Evolutionary conservation across 176 grass and related monocot genomes (phyloP).

Genomic region (Raddia guianensis): DNA sequence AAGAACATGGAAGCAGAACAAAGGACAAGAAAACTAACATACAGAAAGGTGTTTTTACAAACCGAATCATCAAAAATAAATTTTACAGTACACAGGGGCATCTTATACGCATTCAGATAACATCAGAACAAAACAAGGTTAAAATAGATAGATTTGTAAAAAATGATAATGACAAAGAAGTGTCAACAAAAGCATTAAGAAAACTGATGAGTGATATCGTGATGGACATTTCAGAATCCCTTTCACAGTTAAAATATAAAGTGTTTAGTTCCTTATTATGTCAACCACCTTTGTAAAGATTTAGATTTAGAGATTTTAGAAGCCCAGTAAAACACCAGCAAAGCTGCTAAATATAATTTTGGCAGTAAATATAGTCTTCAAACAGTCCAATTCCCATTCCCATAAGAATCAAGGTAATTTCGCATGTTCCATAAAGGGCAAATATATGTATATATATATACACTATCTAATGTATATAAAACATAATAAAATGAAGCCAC

Average conservation of each 20-base stretch:
- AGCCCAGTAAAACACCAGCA: slow-evolving; percentile 4
- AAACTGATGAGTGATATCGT: not conserved
- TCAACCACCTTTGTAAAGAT: not conserved
- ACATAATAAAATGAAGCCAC: too few relatives aligned
- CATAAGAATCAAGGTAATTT: too few relatives aligned
- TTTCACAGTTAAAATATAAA: not conserved
- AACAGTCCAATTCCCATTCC: too few relatives aligned
- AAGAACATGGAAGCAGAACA: slow-evolving; percentile 43
- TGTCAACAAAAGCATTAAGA: not conserved
- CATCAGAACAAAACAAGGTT: slow-evolving; percentile 13
- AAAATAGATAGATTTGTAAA: slow-evolving; percentile 11
- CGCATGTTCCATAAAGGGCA: too few relatives aligned
- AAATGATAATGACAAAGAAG: not conserved
- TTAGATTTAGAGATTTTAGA: slow-evolving; percentile 8
- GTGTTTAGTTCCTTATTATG: not conserved
- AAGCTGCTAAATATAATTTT: not conserved
- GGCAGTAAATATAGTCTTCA: slow-evolving; percentile 15
- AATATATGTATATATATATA: too few relatives aligned
- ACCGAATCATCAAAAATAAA: slow-evolving; percentile 15
- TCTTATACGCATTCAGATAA: slow-evolving; percentile 28
- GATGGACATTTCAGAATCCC: slow-evolving; percentile 2
- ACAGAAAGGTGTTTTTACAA: not conserved
- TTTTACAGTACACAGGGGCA: slow-evolving; percentile 25
- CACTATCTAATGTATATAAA: too few relatives aligned
- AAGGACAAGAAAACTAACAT: slow-evolving; percentile 13